Base-by-base conservation (phyloP, 176 grass and related monocot species). In the Phragmites australis region DNA sequence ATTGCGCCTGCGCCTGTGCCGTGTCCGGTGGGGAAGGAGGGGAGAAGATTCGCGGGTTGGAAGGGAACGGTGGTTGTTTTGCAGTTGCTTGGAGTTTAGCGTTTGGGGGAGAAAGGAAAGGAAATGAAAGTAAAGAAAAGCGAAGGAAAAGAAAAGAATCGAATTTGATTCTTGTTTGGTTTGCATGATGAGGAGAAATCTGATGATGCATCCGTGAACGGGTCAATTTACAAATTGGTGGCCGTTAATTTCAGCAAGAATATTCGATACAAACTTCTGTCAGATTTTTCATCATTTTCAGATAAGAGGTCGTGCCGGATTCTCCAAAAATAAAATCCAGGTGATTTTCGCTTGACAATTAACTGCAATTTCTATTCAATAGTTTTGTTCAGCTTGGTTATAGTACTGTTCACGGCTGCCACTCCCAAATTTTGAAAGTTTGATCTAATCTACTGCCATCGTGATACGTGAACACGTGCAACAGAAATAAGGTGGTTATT, bases 11-110 rank as follows among this genome's bases (percentile, higher is more conserved):
- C n/a, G n/a, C n/a, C 6, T 81, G 80, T 81, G 82, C 5, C 64
- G 82, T 55, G 87, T 76, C 56, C 46, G 87, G 71, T 63, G 72
- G 85, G 72, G 61, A 81, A 88, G 27, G 46, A n/a, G 51, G 29
- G 48, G 3, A 18, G 61, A 75, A 76, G 70, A 63, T 81, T 89
- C 77, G 71, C 82, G 63, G 86, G 39, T 9, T 78, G 66, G 26
- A 34, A 63, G 81, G 34, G 63, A 69, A 62, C 65, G 55, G 72
- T 30, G 21, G 73, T 63, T 54, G 22, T 45, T 76, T 21, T 18
- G 56, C 58, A 16, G 72, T 44, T 42, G 37, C 81, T 74, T 79
- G 58, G 68, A 84, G 65, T 79, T 75, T 40, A 30, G 68, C 80
- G 73, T 65, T 42, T 79, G 1, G 30, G 45, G 23, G 32, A 25